Percentiles rank a stretch among this genome's conserved stretches.
Evolutionary conservation across 2,329 filamentous ascomycete genomes (phyloP).

Genomic region (Westerdykella sp.): DNA sequence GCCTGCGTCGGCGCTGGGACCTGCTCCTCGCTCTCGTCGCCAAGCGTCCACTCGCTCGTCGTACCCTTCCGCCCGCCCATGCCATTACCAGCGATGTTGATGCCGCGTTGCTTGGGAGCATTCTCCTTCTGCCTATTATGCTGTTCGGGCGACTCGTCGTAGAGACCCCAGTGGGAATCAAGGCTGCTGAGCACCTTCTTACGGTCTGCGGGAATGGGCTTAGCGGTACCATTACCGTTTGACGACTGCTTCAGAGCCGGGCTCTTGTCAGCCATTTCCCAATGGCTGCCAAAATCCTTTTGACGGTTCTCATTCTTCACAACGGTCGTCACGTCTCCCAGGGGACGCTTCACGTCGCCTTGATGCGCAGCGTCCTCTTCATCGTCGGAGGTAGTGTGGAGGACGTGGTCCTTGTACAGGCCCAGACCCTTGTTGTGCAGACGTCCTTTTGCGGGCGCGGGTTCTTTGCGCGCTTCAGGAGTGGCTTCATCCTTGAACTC

Average conservation of each 20-base stretch:
- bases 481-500: constrained; percentile 71
- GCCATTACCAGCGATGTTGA: constrained; percentile 37
- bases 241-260: constrained; percentile 35
- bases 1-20: no score
- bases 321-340: constrained; percentile 64
- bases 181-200: constrained; percentile 59
- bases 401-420: constrained; percentile 73
- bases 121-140: constrained; percentile 26
- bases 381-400: constrained; percentile 39
- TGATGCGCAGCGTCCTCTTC: constrained; percentile 44
- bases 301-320: constrained; percentile 66
- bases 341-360: constrained; percentile 39
- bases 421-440: constrained; percentile 61
- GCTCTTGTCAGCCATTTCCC: constrained; percentile 65
- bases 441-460: constrained; percentile 38
- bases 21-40: constrained; percentile 28
- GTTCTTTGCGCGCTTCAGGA: constrained; percentile 43
- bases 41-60: constrained; percentile 38
- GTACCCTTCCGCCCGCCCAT: constrained; percentile 37
- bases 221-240: constrained; percentile 35
- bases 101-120: constrained; percentile 20
- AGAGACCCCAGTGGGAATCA: constrained; percentile 29
- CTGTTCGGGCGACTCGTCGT: constrained; percentile 23
- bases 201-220: constrained; percentile 50
- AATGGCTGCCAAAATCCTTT: constrained; percentile 74